These are phyloP conservation scores for Selaginella tamariscina DNA, from an alignment of 75 land plant species.

Conservation along the genomic window DNA sequence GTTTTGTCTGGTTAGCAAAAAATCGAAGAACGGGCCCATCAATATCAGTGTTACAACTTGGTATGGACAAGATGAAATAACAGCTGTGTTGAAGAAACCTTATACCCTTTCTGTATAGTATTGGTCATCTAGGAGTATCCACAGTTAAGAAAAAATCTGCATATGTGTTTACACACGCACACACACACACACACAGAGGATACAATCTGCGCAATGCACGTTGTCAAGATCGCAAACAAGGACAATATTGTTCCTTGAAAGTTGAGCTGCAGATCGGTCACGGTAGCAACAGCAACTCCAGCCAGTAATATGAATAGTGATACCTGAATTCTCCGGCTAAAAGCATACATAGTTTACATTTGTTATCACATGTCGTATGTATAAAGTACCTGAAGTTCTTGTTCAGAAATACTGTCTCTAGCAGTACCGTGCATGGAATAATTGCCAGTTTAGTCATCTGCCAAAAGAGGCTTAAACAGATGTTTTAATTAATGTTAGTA, in stretches of 20 bases:
- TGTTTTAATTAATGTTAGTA: neutral
- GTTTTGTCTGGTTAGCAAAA: neutral
- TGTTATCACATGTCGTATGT: neutral
- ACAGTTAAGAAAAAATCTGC: neutral
- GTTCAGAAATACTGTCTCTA: slow-evolving; percentile 68
- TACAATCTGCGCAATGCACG: neutral
- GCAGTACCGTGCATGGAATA: slow-evolving; percentile 81
- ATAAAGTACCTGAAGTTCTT: slow-evolving; percentile 64
- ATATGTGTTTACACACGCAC: neutral
- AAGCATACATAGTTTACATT: neutral
- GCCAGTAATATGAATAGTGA: neutral
- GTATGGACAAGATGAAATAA: slow-evolving; percentile 4
- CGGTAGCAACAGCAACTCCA: neutral
- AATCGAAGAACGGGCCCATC: neutral
- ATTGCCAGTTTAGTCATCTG: slow-evolving; percentile 98
- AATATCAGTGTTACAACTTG: neutral
- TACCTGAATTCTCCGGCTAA: neutral
- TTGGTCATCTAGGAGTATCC: neutral
- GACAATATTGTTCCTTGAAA: neutral
- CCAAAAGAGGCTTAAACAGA: slow-evolving; percentile 12
- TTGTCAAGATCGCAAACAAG: neutral
- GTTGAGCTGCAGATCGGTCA: neutral
- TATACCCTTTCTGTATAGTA: neutral
- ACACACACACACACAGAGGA: neutral
- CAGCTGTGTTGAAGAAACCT: slow-evolving; percentile 8